Percentiles rank a stretch among this genome's conserved stretches.
phyloP scores from a whole-genome alignment of 331 rosid species.

The Quercus phellos region DNA sequence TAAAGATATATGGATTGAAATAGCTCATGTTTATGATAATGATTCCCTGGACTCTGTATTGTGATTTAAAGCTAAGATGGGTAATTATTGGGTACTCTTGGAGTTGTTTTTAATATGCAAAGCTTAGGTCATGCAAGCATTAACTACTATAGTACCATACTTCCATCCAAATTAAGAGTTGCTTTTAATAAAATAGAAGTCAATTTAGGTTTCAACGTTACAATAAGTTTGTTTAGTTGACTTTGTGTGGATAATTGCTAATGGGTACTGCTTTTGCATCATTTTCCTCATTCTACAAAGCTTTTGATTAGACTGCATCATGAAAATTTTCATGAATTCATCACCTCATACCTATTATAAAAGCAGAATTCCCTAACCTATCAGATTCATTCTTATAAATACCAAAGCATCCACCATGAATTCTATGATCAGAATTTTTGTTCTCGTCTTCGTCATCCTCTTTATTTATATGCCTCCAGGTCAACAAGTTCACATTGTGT shows the following conservation, averaged over 20 bases:
- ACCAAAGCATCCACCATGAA: slow-evolving; percentile 1
- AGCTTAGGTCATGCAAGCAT: slow-evolving; percentile 15
- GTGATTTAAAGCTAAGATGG: neutral
- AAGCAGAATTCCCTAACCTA: neutral
- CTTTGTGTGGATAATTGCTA: neutral
- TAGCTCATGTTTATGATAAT: neutral
- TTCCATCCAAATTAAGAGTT: neutral
- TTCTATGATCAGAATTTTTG: slow-evolving; percentile 5
- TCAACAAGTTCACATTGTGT: slow-evolving; percentile 10
- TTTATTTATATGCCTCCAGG: slow-evolving; percentile 42
- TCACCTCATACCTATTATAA: slow-evolving; percentile 6
- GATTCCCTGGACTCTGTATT: neutral
- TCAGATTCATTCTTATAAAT: too few relatives aligned
- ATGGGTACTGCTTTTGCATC: neutral
- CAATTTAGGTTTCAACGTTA: neutral
- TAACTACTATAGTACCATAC: neutral
- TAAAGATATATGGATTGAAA: neutral
- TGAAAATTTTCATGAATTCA: neutral
- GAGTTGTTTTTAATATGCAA: neutral
- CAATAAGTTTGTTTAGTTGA: slow-evolving; percentile 8
- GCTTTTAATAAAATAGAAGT: neutral
- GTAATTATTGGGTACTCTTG: too few relatives aligned
- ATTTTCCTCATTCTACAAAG: neutral
- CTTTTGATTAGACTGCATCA: slow-evolving; percentile 1
- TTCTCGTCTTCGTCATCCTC: slow-evolving; percentile 34